Evolutionary conservation across 257 asterid genomes (phyloP).

Genomic region (Cynanchum wilfordii): DNA sequence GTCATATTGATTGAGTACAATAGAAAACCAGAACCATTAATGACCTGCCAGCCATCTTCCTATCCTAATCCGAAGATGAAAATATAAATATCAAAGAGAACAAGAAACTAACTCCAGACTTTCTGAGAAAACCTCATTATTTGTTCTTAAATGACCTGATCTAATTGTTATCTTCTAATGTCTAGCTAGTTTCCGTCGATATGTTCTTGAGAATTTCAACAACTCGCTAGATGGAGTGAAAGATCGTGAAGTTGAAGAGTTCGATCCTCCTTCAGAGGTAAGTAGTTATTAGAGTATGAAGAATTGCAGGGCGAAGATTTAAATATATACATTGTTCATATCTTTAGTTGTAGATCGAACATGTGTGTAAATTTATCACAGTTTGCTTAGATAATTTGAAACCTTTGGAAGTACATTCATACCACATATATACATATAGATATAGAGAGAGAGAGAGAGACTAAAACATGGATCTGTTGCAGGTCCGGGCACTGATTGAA

Average conservation of each 20-base stretch:
- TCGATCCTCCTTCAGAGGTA: constrained; percentile 78
- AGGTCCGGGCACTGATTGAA: constrained; percentile 85
- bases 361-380: not conserved
- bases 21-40: not conserved
- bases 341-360: no score
- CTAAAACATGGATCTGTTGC: constrained; percentile 4
- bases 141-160: not conserved
- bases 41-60: not conserved
- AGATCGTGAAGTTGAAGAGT: constrained; percentile 52
- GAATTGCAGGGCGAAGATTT: not conserved
- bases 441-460: not conserved
- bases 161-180: not conserved
- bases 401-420: not conserved
- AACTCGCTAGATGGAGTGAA: constrained; percentile 44
- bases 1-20: not conserved
- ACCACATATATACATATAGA: no score
- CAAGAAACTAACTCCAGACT: not conserved
- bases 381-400: not conserved
- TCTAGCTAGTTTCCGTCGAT: constrained; percentile 75
- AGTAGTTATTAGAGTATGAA: constrained; percentile 11
- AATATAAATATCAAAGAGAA: not conserved
- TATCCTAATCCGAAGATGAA: not conserved
- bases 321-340: no score
- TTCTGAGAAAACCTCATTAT: not conserved
- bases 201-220: constrained; percentile 51